phyloP scores from a whole-genome alignment of 1,284 basidiomycete genomes.

The Leccinum ponderosum region DNA sequence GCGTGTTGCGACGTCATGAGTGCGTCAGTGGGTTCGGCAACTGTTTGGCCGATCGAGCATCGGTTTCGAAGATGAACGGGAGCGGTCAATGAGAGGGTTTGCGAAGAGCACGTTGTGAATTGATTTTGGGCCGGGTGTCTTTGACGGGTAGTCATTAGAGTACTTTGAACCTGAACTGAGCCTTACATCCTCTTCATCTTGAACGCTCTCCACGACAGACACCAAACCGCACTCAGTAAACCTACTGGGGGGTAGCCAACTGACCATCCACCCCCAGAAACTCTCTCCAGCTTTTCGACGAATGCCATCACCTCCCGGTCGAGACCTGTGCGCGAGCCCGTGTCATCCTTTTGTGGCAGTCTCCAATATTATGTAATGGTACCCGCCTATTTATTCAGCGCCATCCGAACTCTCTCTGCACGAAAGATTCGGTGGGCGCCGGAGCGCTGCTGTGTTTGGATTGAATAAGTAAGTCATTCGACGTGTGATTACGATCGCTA shows the following conservation, averaged over 20 bases:
- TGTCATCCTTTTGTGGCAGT: slow-evolving; percentile 28
- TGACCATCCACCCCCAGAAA: slow-evolving; percentile 54
- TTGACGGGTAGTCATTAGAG: slow-evolving; percentile 32
- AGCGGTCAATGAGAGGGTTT: slow-evolving; percentile 56
- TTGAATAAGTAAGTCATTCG: no score
- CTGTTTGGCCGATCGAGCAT: slow-evolving; percentile 31
- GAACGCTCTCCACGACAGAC: slow-evolving; percentile 23
- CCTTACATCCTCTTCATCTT: slow-evolving; percentile 10
- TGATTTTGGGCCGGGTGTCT: slow-evolving; percentile 46
- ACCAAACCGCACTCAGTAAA: slow-evolving; percentile 21
- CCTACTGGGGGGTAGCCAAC: slow-evolving; percentile 76
- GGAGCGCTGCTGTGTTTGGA: no score
- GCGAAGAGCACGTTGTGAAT: slow-evolving; percentile 61
- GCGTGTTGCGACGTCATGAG: slow-evolving; percentile 67
- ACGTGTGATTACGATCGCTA: no score
- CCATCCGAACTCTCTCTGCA: no score
- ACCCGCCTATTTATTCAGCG: no score
- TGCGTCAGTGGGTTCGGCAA: slow-evolving; percentile 39
- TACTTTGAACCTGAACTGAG: no score
- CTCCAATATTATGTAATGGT: no score
- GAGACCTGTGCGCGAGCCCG: slow-evolving; percentile 70
- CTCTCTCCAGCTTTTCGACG: slow-evolving; percentile 39
- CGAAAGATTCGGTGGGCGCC: no score
- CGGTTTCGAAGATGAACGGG: slow-evolving; percentile 63
- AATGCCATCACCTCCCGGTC: slow-evolving; percentile 60